Evolutionary conservation across 1,284 basidiomycete species (phyloP), one percentile per base, ranked within the genome.

Genomic region (Trametes polyzona): DNA sequence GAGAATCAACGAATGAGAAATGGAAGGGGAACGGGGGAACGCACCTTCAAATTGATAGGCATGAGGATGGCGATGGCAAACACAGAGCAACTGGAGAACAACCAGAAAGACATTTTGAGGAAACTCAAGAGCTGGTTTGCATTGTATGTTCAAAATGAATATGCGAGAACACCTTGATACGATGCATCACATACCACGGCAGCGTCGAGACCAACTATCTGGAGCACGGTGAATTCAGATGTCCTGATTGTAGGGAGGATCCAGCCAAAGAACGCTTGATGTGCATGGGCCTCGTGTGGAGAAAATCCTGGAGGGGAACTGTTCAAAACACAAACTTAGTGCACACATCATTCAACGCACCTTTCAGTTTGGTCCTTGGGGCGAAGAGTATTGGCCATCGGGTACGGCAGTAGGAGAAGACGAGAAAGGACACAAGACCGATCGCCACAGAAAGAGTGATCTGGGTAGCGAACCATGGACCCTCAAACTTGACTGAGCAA

Each of bases 151-250:
- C 29, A 9, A 37, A 39, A 33, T 17, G 32, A 26, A 30, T 29
- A 33, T 14, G n/a, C 16, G 26, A 63, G 71, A 74, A 81, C 61
- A 3, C 8, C 11, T 6, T n/a, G 10, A 19, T 2, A 4, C 1
- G 5, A n/a, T n/a, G 9, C 17, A 23, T 29, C 64, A 88, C 61
- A 39, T 55, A 63, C 93, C 65, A 98, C 95, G 5, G 95, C 95
- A 36, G 95, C 96, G 74, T 99, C 96, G 46, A 99, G 76, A 0
- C 96, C 96, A 11, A 98, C 96, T 37, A 96, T 96, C 71, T 98
- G 96, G 0, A 98, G 79, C n/a, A 98, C 88, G 3, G 93, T 92
- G 66, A 92, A 94, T 69, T 98, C 96, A 40, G 93, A 94, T 0
- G 92, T 94, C 55, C 83, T 80, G 53, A 98, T 81, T 0, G 96